Conservation (phyloP, 1,284 basidiomycete species). For the Tilletia walkeri region DNA sequence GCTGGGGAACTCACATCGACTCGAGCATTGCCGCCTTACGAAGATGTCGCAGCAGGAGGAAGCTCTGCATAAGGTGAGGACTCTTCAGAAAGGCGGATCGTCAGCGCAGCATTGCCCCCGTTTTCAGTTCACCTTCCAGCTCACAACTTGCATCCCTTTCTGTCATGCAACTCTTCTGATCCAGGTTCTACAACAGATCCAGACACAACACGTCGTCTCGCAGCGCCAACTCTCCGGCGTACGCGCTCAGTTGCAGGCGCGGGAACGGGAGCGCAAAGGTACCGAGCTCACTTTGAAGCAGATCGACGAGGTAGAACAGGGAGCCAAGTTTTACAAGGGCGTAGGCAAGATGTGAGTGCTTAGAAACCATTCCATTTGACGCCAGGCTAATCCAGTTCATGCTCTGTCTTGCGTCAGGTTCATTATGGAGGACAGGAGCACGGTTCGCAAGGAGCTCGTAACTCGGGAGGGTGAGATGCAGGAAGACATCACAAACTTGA, state of each 20-base stretch:
- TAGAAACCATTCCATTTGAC: background rate
- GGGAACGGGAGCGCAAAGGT: constrained; percentile 16
- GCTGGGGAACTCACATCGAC: background rate
- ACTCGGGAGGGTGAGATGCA: constrained; percentile 2
- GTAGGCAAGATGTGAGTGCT: constrained; percentile 26
- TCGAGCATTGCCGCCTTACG: background rate
- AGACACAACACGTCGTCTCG: constrained; percentile 21
- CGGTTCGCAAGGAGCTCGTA: constrained; percentile 5
- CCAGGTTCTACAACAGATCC: constrained; percentile 26
- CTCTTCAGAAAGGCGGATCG: background rate
- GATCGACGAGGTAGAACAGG: constrained; percentile 20
- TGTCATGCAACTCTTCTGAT: background rate
- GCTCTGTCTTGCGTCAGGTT: constrained; percentile 3
- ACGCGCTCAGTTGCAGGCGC: constrained; percentile 20
- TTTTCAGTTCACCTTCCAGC: background rate
- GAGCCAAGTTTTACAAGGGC: constrained; percentile 20
- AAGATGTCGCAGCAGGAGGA: constrained; percentile 19
- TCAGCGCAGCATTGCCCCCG: background rate
- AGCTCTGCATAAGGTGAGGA: constrained; percentile 23
- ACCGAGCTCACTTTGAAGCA: constrained; percentile 21
- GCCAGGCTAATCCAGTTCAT: background rate
- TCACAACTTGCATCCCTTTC: background rate
- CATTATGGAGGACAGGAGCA: constrained; percentile 10
- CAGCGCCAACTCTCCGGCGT: constrained; percentile 23
- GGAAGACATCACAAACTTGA: constrained; percentile 14